Percentiles rank a stretch among this genome's conserved stretches.
Evolutionary conservation across 2,329 filamentous ascomycete genomes (phyloP).

Genomic region (Beauveria sp.): DNA sequence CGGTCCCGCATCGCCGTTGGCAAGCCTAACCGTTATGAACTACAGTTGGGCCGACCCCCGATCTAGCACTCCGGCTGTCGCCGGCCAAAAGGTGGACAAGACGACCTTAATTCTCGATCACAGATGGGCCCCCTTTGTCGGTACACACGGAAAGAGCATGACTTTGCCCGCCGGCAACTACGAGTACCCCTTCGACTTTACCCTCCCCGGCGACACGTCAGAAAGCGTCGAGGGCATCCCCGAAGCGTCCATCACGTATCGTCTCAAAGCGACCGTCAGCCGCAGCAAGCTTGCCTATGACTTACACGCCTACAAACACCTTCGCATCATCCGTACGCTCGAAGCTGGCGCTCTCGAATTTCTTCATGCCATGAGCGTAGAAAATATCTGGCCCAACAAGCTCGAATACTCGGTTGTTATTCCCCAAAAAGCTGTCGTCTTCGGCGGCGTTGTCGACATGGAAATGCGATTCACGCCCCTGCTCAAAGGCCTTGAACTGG

Average conservation of each 20-base stretch:
- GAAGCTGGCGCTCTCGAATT: conserved; percentile 70
- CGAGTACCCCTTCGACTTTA: conserved; percentile 71
- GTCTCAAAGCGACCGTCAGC: conserved; percentile 81
- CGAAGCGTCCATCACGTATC: conserved; percentile 83
- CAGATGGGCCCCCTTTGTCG: conserved; percentile 60
- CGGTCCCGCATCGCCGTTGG: background rate
- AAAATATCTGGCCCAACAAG: conserved; percentile 97
- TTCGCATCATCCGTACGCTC: conserved; percentile 70
- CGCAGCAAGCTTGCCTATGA: conserved; percentile 85
- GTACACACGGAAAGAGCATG: conserved; percentile 46
- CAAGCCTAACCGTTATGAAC: background rate
- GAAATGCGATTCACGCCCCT: conserved; percentile 84
- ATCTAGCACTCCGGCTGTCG: conserved; percentile 49
- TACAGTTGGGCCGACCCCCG: conserved; percentile 44
- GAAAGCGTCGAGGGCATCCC: conserved; percentile 88
- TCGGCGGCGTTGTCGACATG: conserved; percentile 77
- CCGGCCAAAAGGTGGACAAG: conserved; percentile 52
- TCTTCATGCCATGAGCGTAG: conserved; percentile 85
- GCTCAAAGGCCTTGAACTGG: conserved; percentile 78
- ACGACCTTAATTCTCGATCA: conserved; percentile 57
- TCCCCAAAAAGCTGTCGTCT: conserved; percentile 88
- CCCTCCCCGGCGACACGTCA: conserved; percentile 62
- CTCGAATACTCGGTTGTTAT: conserved; percentile 91
- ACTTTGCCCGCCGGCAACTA: conserved; percentile 68
- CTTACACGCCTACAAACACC: conserved; percentile 68